Conservation (phyloP, 352 stramenopile genomes). For the Phytophthora foliorum region DNA sequence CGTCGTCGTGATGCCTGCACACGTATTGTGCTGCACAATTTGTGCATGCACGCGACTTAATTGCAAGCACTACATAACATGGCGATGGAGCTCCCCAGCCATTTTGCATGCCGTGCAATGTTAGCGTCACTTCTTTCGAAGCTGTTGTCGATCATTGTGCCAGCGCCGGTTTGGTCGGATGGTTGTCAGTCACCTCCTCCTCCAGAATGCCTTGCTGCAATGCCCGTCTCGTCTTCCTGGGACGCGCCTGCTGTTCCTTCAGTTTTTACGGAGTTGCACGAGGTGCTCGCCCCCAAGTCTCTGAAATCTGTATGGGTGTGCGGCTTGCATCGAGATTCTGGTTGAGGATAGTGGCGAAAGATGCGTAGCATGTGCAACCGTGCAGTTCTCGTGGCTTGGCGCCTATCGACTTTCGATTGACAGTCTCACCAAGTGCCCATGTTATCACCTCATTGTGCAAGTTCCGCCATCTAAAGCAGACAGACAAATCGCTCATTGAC, state of each 20-base stretch:
- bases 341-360: conserved; percentile 32
- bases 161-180: conserved; percentile 2
- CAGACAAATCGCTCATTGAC: conserved; percentile 27
- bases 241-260: conserved; percentile 39
- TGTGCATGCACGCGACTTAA: conserved; percentile 9
- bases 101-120: conserved; percentile 3
- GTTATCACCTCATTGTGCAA: conserved; percentile 19
- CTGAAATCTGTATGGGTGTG: conserved; percentile 5
- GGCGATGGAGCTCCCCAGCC: background rate
- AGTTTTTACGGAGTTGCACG: conserved; percentile 42
- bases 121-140: background rate
- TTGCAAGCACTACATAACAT: background rate
- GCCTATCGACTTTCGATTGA: conserved; percentile 24
- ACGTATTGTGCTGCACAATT: too few relatives aligned
- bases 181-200: conserved; percentile 4
- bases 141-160: too few relatives aligned
- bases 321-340: conserved; percentile 23
- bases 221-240: conserved; percentile 31
- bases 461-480: conserved; percentile 19
- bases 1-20: conserved; percentile 12
- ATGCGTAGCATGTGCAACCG: conserved; percentile 39
- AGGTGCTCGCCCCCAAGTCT: conserved; percentile 21
- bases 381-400: conserved; percentile 32
- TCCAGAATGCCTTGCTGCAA: conserved; percentile 14
- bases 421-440: conserved; percentile 20